Base-by-base conservation (phyloP, 2,329 filamentous ascomycete species). In the Amesomyces nigricolor region DNA sequence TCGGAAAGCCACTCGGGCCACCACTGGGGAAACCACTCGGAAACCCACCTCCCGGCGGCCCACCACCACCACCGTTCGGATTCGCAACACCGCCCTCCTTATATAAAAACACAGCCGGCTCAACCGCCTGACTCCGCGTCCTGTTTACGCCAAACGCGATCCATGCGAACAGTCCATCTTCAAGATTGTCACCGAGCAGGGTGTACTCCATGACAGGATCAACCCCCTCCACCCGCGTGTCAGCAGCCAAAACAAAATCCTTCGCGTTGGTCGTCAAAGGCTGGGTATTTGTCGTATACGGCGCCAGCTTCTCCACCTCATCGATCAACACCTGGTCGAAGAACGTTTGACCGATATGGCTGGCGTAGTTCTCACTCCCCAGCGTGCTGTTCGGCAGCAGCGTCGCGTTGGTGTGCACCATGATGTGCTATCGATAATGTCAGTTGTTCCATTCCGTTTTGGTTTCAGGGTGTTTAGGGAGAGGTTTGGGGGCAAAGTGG, bases 311-410 rank as follows among this genome's bases (percentile, higher is more conserved):
- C 58, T 82, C 77, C 53, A 86, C 79, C 39, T 71, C 59, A 26
- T 63, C 62, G 61, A 81, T 76, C 9, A 87, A 75, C 59, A 74
- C 72, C 65, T 85, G 78, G 66, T 86, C 81, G 66, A 84, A 83
- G 74, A 83, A 87, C 49, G 83, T 65, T 66, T 88, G 83, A 16
- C 83, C 83, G 39, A 86, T 75, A 69, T 87, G 82, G 7, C 78
- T 76, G 55, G 80, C 75, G 40, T 56, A 56, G 37, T 50, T 49
- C 70, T 73, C 14, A 73, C 72, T 57, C 74, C 78, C 40, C 69
- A 67, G 58, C 52, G 77, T 78, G 64, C 78, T 62, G 64, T 77
- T 77, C 17, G 65, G 44, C 38, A 64, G 59, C 26, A 66, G 56
- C 1, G 67, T 71, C 13, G 69, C 72, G 57, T 71, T 68, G 37